These are phyloP conservation scores for Dendrobium catenatum DNA, from an alignment of 106 monocot species.

Conservation along the genomic window DNA sequence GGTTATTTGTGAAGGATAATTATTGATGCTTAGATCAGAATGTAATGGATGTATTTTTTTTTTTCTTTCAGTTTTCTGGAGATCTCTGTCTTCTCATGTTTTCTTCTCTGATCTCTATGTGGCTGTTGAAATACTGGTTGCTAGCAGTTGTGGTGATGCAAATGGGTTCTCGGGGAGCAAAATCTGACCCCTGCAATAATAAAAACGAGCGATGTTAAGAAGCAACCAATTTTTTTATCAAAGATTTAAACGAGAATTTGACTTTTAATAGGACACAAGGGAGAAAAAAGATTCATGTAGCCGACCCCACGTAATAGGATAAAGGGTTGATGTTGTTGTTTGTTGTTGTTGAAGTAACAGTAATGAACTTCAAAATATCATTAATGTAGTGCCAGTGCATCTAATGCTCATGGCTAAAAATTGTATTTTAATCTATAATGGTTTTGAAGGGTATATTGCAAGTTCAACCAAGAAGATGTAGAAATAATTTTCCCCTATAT, in stretches of 20 bases:
- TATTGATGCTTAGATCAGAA: background rate
- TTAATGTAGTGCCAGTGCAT: background rate
- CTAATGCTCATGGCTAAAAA: no score
- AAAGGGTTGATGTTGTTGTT: no score
- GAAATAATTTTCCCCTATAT: background rate
- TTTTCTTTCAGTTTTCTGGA: background rate
- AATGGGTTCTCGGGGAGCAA: slow-evolving; percentile 64
- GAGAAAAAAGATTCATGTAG: no score
- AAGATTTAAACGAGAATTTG: no score
- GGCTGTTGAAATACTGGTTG: slow-evolving; percentile 28
- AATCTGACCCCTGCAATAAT: slow-evolving; percentile 22
- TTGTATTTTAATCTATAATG: no score
- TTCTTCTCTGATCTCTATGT: slow-evolving; percentile 13
- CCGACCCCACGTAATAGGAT: no score
- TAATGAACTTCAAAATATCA: no score
- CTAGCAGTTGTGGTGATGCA: slow-evolving; percentile 14
- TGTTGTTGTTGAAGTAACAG: no score
- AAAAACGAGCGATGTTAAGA: background rate
- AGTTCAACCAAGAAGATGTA: background rate
- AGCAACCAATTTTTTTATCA: background rate
- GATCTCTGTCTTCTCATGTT: background rate
- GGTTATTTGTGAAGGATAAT: background rate
- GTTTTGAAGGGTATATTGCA: background rate
- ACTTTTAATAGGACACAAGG: no score
- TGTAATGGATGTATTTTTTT: background rate